phyloP scores from a whole-genome alignment of 2,329 filamentous ascomycete species.

The Phialocephala sp. region DNA sequence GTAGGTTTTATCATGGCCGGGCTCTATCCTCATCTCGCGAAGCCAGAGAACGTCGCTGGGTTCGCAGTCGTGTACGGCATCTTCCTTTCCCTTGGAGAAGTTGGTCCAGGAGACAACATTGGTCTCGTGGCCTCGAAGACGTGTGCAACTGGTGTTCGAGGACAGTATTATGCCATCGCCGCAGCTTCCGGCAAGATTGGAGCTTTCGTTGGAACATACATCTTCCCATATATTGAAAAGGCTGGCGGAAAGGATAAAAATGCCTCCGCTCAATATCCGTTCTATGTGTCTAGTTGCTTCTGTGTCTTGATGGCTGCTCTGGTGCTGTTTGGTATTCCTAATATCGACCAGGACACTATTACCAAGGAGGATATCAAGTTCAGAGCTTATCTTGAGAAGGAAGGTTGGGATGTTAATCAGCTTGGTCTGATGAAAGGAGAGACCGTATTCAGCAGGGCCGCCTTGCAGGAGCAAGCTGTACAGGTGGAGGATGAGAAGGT shows the following conservation, averaged over 20 bases:
- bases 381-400: conserved; percentile 70
- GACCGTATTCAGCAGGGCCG: conserved; percentile 27
- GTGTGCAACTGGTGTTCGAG: conserved; percentile 85
- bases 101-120: conserved; percentile 91
- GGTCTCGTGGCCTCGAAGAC: conserved; percentile 87
- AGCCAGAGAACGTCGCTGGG: conserved; percentile 68
- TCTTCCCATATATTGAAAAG: conserved; percentile 74
- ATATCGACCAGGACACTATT: conserved; percentile 87
- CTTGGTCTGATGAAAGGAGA: conserved; percentile 50
- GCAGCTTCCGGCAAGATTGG: conserved; percentile 78
- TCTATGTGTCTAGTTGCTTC: conserved; percentile 80
- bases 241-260: conserved; percentile 60
- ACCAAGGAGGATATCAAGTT: conserved; percentile 77
- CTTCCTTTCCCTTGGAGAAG: conserved; percentile 77
- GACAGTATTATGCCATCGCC: conserved; percentile 75
- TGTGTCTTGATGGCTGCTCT: conserved; percentile 77
- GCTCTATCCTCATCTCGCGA: conserved; percentile 72
- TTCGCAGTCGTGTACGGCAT: conserved; percentile 83
- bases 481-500: conserved; percentile 17
- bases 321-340: conserved; percentile 71
- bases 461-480: background rate
- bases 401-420: conserved; percentile 76
- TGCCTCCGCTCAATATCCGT: conserved; percentile 81
- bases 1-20: conserved; percentile 91
- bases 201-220: conserved; percentile 85